phyloP scores from a whole-genome alignment of 345 rosid genomes.

The Theobroma cacao region DNA sequence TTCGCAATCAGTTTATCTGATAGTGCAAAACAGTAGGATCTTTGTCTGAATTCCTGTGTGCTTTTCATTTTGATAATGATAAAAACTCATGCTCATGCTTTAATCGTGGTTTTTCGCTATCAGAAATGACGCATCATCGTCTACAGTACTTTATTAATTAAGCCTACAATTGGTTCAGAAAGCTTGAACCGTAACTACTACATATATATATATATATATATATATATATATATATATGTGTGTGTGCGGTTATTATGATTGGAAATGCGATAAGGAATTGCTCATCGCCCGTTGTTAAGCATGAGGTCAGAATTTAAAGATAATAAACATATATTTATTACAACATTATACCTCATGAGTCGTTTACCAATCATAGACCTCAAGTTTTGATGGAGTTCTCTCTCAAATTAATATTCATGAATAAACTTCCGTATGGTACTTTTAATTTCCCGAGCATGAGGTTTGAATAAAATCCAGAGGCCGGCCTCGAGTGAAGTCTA shows the following conservation, averaged over 20 bases:
- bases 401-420: not conserved
- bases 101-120: not conserved
- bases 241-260: not conserved
- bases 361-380: not conserved
- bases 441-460: too few relatives aligned
- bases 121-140: not conserved
- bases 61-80: not conserved
- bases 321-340: too few relatives aligned
- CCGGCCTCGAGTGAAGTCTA: too few relatives aligned
- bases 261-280: not conserved
- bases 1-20: not conserved
- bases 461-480: too few relatives aligned
- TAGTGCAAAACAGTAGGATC: not conserved
- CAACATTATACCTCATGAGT: too few relatives aligned
- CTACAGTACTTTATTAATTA: not conserved
- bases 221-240: too few relatives aligned
- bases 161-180: not conserved
- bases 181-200: not conserved
- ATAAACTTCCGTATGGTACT: not conserved
- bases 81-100: not conserved
- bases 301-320: not conserved
- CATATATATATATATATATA: too few relatives aligned
- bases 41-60: not conserved
- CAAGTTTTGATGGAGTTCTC: not conserved
- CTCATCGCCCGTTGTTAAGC: too few relatives aligned